These are phyloP conservation scores for Streptanthus diversifolius DNA, from an alignment of 345 rosid species.

Conservation along the genomic window DNA sequence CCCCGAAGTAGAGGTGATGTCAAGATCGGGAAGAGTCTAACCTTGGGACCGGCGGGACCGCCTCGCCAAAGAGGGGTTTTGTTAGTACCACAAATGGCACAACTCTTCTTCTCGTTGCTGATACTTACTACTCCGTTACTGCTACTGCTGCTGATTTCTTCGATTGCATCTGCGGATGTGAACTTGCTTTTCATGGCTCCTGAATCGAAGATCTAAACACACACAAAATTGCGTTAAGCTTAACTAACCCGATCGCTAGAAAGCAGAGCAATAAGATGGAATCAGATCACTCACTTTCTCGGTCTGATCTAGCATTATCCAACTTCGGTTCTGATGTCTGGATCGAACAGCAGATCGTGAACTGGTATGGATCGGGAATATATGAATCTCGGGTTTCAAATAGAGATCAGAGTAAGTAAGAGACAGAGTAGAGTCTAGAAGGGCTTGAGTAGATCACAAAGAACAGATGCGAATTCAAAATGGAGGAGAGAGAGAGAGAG, in stretches of 20 bases:
- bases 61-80: slow-evolving; percentile 87
- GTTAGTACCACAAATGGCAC: slow-evolving; percentile 69
- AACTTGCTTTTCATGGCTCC: slow-evolving; percentile 30
- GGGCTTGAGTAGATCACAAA: neutral
- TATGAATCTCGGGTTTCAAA: neutral
- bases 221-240: neutral
- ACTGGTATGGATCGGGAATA: neutral
- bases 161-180: slow-evolving; percentile 27
- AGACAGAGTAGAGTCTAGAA: neutral
- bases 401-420: neutral
- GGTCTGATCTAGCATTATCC: slow-evolving; percentile 49
- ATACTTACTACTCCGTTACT: slow-evolving; percentile 6
- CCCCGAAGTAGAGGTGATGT: neutral
- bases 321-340: neutral
- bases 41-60: slow-evolving; percentile 92
- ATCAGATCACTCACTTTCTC: slow-evolving; percentile 52
- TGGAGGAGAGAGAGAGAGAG: neutral
- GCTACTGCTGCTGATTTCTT: slow-evolving; percentile 23
- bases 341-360: slow-evolving; percentile 19
- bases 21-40: slow-evolving; percentile 1
- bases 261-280: neutral
- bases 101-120: slow-evolving; percentile 41
- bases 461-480: neutral
- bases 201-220: slow-evolving; percentile 37
- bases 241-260: neutral